A percentile compares a stretch with the other conserved stretches of the same genome.
phyloP scores from a whole-genome alignment of 2,329 filamentous ascomycete species.

The Cladophialophora yegresii region DNA sequence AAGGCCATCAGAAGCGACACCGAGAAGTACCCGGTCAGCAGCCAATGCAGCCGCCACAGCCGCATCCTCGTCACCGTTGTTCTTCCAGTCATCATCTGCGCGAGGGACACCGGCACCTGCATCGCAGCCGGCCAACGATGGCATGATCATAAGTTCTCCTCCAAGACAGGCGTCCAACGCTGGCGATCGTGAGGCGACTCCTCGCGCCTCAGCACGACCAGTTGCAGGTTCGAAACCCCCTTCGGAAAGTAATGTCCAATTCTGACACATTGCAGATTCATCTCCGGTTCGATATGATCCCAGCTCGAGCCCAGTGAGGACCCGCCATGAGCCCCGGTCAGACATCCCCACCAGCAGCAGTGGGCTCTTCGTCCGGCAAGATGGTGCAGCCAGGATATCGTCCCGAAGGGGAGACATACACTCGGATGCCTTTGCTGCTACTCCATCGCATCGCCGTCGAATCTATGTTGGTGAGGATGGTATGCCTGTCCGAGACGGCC shows the following conservation, averaged over 20 bases:
- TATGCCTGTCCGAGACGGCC: slow-evolving; percentile 56
- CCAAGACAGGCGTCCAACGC: slow-evolving; percentile 45
- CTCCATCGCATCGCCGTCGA: slow-evolving; percentile 57
- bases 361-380: slow-evolving; percentile 76
- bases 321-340: slow-evolving; percentile 58
- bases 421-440: slow-evolving; percentile 67
- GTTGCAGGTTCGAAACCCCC: slow-evolving; percentile 44
- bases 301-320: slow-evolving; percentile 80
- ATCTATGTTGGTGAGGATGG: slow-evolving; percentile 67
- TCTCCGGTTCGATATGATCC: slow-evolving; percentile 89
- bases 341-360: slow-evolving; percentile 81
- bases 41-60: slow-evolving; percentile 41
- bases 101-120: slow-evolving; percentile 46
- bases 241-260: background rate
- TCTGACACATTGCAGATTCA: slow-evolving; percentile 64
- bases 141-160: slow-evolving; percentile 54
- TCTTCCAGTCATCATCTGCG: slow-evolving; percentile 66
- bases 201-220: slow-evolving; percentile 43
- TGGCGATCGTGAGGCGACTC: slow-evolving; percentile 49
- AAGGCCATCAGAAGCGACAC: slow-evolving; percentile 39
- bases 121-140: slow-evolving; percentile 39
- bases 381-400: slow-evolving; percentile 55
- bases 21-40: slow-evolving; percentile 43
- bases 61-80: slow-evolving; percentile 76
- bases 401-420: slow-evolving; percentile 83